Evolutionary conservation across 2,329 filamentous ascomycete species (phyloP).

Genomic region (Colletotrichum caudatum): DNA sequence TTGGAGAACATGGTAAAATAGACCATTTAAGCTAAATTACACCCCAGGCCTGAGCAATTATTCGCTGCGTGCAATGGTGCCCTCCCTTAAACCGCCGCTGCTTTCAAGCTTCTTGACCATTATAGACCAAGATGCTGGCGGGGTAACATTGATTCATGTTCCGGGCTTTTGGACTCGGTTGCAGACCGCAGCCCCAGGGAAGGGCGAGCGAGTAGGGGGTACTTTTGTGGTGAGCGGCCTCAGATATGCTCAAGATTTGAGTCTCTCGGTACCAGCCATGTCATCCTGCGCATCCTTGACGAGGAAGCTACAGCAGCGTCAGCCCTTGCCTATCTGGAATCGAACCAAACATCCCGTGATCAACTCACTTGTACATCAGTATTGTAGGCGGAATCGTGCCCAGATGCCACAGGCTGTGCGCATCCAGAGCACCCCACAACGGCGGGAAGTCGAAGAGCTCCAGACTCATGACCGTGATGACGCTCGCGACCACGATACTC

Average conservation of each 20-base stretch:
- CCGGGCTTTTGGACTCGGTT: neutral
- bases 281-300: conserved; percentile 88
- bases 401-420: conserved; percentile 95
- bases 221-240: too few relatives aligned
- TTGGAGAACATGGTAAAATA: conserved; percentile 34
- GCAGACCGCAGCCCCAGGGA: neutral
- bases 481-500: conserved; percentile 89
- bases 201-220: too few relatives aligned
- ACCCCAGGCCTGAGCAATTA: neutral
- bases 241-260: conserved; percentile 71
- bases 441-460: conserved; percentile 96
- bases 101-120: neutral
- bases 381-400: conserved; percentile 90
- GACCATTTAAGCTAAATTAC: conserved; percentile 24
- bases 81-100: neutral
- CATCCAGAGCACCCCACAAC: conserved; percentile 84
- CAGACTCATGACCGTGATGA: conserved; percentile 93
- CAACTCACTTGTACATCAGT: conserved; percentile 92
- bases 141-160: neutral
- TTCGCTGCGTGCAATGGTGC: neutral
- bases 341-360: neutral
- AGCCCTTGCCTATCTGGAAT: neutral
- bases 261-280: conserved; percentile 73
- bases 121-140: neutral
- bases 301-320: conserved; percentile 74